Evolutionary conservation across 495 filamentous ascomycete genomes (phyloP).

Genomic region (Trichoderma gamsii): DNA sequence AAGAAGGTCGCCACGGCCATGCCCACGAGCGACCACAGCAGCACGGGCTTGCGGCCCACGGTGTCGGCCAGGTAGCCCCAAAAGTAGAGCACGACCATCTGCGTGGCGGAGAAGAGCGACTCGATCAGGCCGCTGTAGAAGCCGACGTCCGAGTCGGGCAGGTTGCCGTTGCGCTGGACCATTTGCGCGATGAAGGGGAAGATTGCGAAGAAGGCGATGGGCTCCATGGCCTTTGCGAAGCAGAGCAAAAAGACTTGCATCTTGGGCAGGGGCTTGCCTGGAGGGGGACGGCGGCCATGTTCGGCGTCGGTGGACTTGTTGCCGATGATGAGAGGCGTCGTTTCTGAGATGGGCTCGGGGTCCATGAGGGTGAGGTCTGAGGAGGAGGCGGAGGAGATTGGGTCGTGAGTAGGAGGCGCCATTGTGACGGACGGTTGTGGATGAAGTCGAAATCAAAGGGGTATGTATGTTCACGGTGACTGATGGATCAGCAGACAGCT

Average conservation of each 20-base stretch:
- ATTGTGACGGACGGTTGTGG: not conserved
- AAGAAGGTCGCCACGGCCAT: slow-evolving; percentile 50
- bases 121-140: slow-evolving; percentile 71
- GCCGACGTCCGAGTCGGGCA: slow-evolving; percentile 55
- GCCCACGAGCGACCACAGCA: slow-evolving; percentile 56
- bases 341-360: slow-evolving; percentile 1
- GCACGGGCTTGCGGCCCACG: slow-evolving; percentile 60
- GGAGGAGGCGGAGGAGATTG: not conserved
- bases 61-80: slow-evolving; percentile 64
- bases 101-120: slow-evolving; percentile 62
- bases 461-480: not conserved
- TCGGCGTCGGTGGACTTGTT: slow-evolving; percentile 19
- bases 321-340: not conserved
- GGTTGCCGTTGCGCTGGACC: slow-evolving; percentile 53
- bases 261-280: slow-evolving; percentile 46
- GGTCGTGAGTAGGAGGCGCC: not conserved
- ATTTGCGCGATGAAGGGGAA: slow-evolving; percentile 71
- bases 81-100: slow-evolving; percentile 48
- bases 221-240: slow-evolving; percentile 63
- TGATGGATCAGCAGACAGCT: no score
- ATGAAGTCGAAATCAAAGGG: not conserved
- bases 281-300: slow-evolving; percentile 21
- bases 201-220: slow-evolving; percentile 67
- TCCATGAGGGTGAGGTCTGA: not conserved
- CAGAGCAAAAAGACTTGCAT: slow-evolving; percentile 59